A percentile compares a stretch with the other conserved stretches of the same genome.
These are phyloP conservation scores for Aspergillus sp. DNA, from an alignment of 2,329 filamentous ascomycete genomes.

Conservation along the genomic window DNA sequence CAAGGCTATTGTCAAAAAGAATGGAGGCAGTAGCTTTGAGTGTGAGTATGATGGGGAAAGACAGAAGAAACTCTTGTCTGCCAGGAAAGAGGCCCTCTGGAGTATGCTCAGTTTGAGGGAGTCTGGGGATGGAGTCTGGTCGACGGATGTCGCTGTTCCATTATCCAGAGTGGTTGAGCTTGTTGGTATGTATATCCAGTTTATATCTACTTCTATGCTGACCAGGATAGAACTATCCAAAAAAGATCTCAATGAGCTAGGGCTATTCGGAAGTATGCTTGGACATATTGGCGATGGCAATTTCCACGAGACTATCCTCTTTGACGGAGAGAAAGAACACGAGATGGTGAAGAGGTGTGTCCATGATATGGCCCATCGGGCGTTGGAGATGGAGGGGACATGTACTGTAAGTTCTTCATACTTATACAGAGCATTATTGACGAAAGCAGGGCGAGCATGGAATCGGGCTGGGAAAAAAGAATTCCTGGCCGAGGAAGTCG, in stretches of 20 bases:
- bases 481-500: slow-evolving; percentile 71
- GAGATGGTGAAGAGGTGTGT: slow-evolving; percentile 73
- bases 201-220: no score
- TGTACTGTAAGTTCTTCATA: slow-evolving; percentile 51
- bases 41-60: slow-evolving; percentile 48
- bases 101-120: slow-evolving; percentile 50
- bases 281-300: slow-evolving; percentile 90
- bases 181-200: slow-evolving; percentile 37
- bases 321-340: slow-evolving; percentile 66
- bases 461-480: slow-evolving; percentile 80
- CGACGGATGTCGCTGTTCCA: slow-evolving; percentile 56
- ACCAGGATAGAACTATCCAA: slow-evolving; percentile 64
- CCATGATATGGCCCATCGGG: slow-evolving; percentile 77
- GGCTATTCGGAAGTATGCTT: slow-evolving; percentile 76
- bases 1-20: slow-evolving; percentile 48
- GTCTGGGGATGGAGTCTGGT: slow-evolving; percentile 52
- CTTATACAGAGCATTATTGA: not conserved
- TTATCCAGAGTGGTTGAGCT: slow-evolving; percentile 54
- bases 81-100: slow-evolving; percentile 54
- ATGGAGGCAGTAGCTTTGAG: slow-evolving; percentile 36
- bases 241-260: slow-evolving; percentile 77
- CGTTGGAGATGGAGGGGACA: slow-evolving; percentile 84
- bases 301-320: slow-evolving; percentile 74
- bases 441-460: slow-evolving; percentile 64
- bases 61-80: slow-evolving; percentile 51